Evolutionary conservation across 352 stramenopile genomes (phyloP).

Genomic region (Phytophthora aleatoria): DNA sequence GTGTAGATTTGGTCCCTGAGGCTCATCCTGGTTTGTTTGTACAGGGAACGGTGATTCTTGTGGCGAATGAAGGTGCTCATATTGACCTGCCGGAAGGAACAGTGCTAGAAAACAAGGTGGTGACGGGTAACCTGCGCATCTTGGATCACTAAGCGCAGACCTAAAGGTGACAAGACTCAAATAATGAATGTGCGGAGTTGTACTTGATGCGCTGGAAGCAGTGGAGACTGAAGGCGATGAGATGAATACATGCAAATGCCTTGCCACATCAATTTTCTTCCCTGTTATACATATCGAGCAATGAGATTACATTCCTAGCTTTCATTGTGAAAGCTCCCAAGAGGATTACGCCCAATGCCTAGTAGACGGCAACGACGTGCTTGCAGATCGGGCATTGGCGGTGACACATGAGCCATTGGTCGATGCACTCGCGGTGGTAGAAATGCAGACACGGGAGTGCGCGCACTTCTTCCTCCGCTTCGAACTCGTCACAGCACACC

Average conservation of each 20-base stretch:
- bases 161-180: slow-evolving; percentile 2
- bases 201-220: slow-evolving; percentile 21
- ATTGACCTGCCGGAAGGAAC: slow-evolving; percentile 94
- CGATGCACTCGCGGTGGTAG: slow-evolving; percentile 91
- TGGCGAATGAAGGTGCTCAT: slow-evolving; percentile 93
- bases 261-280: slow-evolving; percentile 20
- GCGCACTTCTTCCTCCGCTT: slow-evolving; percentile 76
- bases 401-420: slow-evolving; percentile 89
- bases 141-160: slow-evolving; percentile 84
- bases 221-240: slow-evolving; percentile 19
- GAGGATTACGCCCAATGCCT: slow-evolving; percentile 14
- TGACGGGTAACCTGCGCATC: slow-evolving; percentile 94
- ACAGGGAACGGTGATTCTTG: slow-evolving; percentile 94
- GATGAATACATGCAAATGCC: slow-evolving; percentile 34
- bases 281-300: slow-evolving; percentile 24
- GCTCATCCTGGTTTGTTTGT: slow-evolving; percentile 8
- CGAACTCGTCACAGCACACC: slow-evolving; percentile 87
- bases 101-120: slow-evolving; percentile 94
- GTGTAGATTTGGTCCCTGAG: background rate
- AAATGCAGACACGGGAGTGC: slow-evolving; percentile 87
- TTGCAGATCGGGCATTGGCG: slow-evolving; percentile 89
- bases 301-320: slow-evolving; percentile 6
- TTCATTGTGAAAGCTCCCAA: slow-evolving; percentile 12
- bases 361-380: slow-evolving; percentile 82
- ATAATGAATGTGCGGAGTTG: slow-evolving; percentile 8